Evolutionary conservation across 495 filamentous ascomycete genomes (phyloP).

Genomic region (Penicillium alfredii): DNA sequence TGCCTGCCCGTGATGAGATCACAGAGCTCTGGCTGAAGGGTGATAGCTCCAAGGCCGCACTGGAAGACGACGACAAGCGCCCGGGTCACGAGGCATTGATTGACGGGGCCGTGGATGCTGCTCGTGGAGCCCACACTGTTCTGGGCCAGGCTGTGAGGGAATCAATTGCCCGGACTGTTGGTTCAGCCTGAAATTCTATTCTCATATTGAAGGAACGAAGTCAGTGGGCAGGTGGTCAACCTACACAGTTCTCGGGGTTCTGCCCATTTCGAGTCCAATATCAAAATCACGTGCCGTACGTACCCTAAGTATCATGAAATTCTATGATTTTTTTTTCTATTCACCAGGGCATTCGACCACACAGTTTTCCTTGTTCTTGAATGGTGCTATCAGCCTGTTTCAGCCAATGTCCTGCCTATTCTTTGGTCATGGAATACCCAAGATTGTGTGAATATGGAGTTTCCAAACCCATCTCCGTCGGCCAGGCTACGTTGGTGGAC

Average conservation of each 20-base stretch:
- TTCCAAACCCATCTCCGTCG: too few species aligned
- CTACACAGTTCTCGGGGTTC: too few species aligned
- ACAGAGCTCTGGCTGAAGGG: conserved; percentile 94
- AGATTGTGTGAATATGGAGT: too few species aligned
- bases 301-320: too few species aligned
- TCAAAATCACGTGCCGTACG: too few species aligned
- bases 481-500: too few species aligned
- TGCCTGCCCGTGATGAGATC: conserved; percentile 82
- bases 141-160: conserved; percentile 54
- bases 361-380: background rate
- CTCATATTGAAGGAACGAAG: conserved; percentile 14
- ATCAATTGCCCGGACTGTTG: conserved; percentile 34
- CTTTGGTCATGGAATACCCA: too few species aligned
- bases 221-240: too few species aligned
- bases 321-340: background rate
- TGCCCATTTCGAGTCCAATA: too few species aligned
- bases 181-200: conserved; percentile 4
- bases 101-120: conserved; percentile 60
- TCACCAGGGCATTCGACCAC: too few species aligned
- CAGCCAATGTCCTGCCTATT: too few species aligned
- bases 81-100: conserved; percentile 48
- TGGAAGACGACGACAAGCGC: conserved; percentile 23
- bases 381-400: too few species aligned
- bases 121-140: conserved; percentile 51
- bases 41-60: conserved; percentile 41